Base-by-base conservation (phyloP, 441 rosid species). In the Melastoma candidum region DNA sequence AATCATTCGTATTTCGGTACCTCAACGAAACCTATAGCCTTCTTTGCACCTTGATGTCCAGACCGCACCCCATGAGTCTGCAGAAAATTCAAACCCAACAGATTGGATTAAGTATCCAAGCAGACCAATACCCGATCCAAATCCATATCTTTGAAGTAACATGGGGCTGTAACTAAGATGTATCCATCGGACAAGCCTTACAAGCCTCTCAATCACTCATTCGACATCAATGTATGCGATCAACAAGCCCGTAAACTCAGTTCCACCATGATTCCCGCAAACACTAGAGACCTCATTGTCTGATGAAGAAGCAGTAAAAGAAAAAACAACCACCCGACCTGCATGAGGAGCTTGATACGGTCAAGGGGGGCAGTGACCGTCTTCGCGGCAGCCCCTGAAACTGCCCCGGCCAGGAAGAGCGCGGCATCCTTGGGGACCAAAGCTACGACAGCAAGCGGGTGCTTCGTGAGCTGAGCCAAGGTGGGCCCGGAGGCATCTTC, bases 291-390 rank as follows among this genome's bases (percentile, higher is more conserved):
- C 22, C 22, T 17, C 22, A 17, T 17, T 17, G 22, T 17, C 22
- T 17, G 22, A 17, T 17, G 27, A n/a, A 50, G 7, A 25, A 29
- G 11, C 46, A 43, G n/a, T 13, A 17, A 4, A 56, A 26, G 0
- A n/a, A 7, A 12, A 3, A 11, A 44, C 3, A 24, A 12, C 0
- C 39, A 26, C 24, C 14, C 4, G 17, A 89, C 97, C 90, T 89
- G 97, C 95, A 93, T 86, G 54, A 93, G 96, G 26, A 89, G 83
- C 78, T 93, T 93, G 59, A 93, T 68, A 13, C 97, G 97, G 82
- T 93, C 96, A 39, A 89, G 96, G 36, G 99, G 97, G 60, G 96
- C 96, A 22, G 97, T 89, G 62, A 77, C 83, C 43, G 90, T 74
- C 76, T 93, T 93, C 0, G 97, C 99, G 11, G 88, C 95, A 44